Conservation (phyloP, 441 rosid genomes). For the Aleurites moluccanus region DNA sequence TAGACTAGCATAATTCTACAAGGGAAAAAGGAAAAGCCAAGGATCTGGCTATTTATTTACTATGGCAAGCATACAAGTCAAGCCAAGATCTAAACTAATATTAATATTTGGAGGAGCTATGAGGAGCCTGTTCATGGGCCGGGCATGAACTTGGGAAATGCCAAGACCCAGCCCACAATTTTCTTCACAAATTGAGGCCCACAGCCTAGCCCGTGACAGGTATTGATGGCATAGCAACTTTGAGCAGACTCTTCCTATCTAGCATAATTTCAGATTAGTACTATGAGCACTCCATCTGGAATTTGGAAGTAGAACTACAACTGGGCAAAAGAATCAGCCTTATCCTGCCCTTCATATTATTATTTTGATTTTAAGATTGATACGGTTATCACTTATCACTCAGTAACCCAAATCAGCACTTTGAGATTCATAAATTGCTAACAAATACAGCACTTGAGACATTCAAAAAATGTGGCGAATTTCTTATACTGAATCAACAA, state of each 20-base stretch:
- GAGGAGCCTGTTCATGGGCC: no score
- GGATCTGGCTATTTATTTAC: neutral
- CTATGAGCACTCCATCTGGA: neutral
- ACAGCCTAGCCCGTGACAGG: no score
- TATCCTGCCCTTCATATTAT: neutral
- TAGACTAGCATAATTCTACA: neutral
- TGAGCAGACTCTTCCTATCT: conserved; percentile 8
- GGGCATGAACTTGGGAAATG: no score
- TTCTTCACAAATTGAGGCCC: no score
- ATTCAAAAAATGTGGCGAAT: neutral
- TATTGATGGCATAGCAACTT: neutral
- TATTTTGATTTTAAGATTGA: neutral
- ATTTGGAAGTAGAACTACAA: neutral
- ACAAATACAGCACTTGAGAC: neutral
- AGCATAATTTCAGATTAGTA: conserved; percentile 2
- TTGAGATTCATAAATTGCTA: conserved; percentile 5
- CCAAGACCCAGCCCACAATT: no score
- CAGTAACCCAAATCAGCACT: neutral
- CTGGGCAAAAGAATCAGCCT: neutral
- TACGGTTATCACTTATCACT: neutral
- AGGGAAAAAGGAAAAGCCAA: neutral
- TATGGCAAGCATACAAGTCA: neutral
- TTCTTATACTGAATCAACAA: neutral
- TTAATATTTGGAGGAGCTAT: neutral
- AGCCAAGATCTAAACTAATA: neutral